Percentiles rank a stretch among this genome's conserved stretches.
These are phyloP conservation scores for Perkinsus marinus DNA, from an alignment of 169 alveolate genomes.

Conservation along the genomic window DNA sequence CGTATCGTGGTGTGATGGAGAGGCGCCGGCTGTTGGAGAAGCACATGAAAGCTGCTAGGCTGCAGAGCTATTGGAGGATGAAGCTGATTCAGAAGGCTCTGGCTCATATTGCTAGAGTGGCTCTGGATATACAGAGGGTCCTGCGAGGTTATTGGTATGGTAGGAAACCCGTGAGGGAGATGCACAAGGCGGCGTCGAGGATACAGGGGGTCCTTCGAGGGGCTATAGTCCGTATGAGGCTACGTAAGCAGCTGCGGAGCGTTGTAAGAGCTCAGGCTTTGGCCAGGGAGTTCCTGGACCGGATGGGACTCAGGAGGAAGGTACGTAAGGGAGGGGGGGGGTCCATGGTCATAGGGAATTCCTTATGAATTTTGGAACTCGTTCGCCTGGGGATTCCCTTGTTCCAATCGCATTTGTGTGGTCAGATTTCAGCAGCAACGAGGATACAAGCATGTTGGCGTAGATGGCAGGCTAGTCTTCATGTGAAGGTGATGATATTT, in stretches of 20 bases:
- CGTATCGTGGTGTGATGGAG: background rate
- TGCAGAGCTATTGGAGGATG: background rate
- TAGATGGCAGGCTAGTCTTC: background rate
- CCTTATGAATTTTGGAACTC: too few species aligned
- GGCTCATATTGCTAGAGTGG: background rate
- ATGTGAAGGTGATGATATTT: background rate
- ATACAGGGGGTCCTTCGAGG: background rate
- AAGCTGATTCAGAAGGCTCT: background rate
- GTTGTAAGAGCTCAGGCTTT: background rate
- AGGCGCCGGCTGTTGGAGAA: background rate
- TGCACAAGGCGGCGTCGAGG: background rate
- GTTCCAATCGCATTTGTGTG: too few species aligned
- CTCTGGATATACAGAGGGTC: background rate
- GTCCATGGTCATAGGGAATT: background rate
- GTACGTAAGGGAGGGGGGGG: background rate
- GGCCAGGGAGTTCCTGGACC: background rate
- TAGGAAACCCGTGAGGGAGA: background rate
- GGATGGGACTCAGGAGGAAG: background rate
- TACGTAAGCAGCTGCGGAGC: background rate
- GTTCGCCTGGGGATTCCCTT: too few species aligned
- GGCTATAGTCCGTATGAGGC: background rate
- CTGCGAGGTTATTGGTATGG: background rate
- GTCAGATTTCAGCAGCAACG: background rate
- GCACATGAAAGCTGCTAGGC: background rate
- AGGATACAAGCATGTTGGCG: constrained; percentile 2